Conservation (phyloP, 2,329 filamentous ascomycete species). For the Diaporthe ampelina region DNA sequence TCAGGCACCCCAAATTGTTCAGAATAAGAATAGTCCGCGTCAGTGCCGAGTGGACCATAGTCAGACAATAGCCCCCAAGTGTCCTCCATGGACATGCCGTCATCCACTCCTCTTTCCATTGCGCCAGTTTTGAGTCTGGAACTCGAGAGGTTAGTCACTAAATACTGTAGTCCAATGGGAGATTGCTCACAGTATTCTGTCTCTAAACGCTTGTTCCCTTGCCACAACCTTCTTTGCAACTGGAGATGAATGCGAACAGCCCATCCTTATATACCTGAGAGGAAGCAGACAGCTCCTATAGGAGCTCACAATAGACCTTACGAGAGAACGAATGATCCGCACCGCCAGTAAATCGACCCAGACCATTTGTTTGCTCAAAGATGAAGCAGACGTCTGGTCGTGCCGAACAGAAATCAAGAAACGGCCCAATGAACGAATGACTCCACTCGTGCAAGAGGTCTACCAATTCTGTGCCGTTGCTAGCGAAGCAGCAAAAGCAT, state of each 20-base stretch:
- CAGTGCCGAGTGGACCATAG: too few species aligned
- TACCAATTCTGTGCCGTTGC: conserved; percentile 7
- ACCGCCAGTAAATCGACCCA: too few species aligned
- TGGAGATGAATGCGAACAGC: background rate
- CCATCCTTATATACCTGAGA: background rate
- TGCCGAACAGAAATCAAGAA: background rate
- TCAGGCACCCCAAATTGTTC: background rate
- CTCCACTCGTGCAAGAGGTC: too few species aligned
- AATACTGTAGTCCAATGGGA: too few species aligned
- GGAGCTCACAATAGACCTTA: too few species aligned
- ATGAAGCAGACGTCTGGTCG: background rate
- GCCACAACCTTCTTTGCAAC: accelerated
- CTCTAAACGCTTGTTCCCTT: background rate
- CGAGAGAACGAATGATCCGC: background rate
- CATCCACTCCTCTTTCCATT: background rate
- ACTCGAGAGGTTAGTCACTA: background rate
- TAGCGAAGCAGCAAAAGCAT: conserved; percentile 12
- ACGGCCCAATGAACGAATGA: background rate
- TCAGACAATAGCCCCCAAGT: background rate
- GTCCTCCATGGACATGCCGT: accelerated
- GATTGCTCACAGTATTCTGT: background rate
- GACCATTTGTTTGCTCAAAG: background rate
- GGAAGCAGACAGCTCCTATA: too few species aligned
- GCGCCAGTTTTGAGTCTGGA: background rate
- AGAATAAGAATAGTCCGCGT: background rate